These are phyloP conservation scores for Leucogyrophana mollusca DNA, from an alignment of 768 basidiomycete genomes.

Conservation along the genomic window DNA sequence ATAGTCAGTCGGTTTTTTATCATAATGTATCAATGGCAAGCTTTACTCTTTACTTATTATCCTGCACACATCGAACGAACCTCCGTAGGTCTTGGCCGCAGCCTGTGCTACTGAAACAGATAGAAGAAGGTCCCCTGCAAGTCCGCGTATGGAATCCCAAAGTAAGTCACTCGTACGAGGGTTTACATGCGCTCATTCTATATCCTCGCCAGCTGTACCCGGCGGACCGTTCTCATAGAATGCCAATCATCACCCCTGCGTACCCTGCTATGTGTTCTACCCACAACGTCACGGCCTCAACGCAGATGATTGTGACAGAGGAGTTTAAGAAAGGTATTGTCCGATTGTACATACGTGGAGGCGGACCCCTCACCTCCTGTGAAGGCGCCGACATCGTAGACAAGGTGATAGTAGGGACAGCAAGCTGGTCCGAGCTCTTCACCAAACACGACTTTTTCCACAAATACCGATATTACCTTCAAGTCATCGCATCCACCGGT, in stretches of 20 bases:
- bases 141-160: conserved; percentile 98
- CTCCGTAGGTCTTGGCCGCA: conserved; percentile 98
- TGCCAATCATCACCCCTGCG: conserved; percentile 99
- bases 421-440: conserved; percentile 92
- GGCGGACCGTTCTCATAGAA: conserved; percentile 89
- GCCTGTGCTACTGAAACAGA: conserved; percentile 95
- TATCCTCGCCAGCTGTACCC: conserved; percentile 73
- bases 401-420: conserved; percentile 80
- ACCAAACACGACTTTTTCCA: conserved; percentile 95
- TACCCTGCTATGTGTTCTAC: conserved; percentile 99
- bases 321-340: conserved; percentile 93
- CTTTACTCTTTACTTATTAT: conserved; percentile 5
- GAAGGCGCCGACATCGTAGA: conserved; percentile 91
- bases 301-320: conserved; percentile 93
- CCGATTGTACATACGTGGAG: background rate
- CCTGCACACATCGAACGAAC: background rate
- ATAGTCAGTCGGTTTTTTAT: conserved; percentile 98
- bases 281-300: conserved; percentile 95
- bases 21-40: conserved; percentile 96
- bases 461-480: conserved; percentile 94
- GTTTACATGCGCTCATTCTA: conserved; percentile 2
- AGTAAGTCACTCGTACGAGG: conserved; percentile 37
- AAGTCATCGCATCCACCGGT: conserved; percentile 90
- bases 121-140: conserved; percentile 91
- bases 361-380: conserved; percentile 10